Evolutionary conservation across 2,329 filamentous ascomycete species (phyloP).

Genomic region (Penicillium polonicum): DNA sequence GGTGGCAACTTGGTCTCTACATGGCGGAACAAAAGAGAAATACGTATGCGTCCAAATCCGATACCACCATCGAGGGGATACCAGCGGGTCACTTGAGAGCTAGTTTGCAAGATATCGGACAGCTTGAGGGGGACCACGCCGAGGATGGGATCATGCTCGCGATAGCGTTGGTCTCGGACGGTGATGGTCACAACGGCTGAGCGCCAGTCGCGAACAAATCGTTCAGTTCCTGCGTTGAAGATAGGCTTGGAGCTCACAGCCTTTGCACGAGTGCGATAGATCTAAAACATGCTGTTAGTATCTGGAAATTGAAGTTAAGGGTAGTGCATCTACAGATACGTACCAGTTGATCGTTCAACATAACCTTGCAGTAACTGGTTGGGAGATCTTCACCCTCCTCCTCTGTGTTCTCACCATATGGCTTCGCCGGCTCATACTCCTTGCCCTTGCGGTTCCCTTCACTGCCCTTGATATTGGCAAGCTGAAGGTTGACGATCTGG

Average conservation of each 20-base stretch:
- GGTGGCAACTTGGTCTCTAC: constrained; percentile 84
- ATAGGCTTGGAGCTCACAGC: constrained; percentile 92
- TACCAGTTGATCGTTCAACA: constrained; percentile 80
- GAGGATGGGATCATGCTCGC: constrained; percentile 91
- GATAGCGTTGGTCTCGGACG: constrained; percentile 82
- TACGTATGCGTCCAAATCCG: constrained; percentile 83
- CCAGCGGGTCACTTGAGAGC: constrained; percentile 84
- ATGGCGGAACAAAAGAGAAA: constrained; percentile 86
- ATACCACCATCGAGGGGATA: constrained; percentile 96
- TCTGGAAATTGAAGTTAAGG: not conserved
- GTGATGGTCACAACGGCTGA: constrained; percentile 82
- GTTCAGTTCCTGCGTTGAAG: constrained; percentile 93
- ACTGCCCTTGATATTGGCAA: constrained; percentile 87
- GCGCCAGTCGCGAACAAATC: constrained; percentile 90
- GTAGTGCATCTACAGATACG: constrained; percentile 18
- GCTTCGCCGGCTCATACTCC: constrained; percentile 85
- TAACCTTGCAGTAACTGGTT: constrained; percentile 89
- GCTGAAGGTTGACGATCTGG: constrained; percentile 90
- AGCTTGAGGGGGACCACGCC: constrained; percentile 87
- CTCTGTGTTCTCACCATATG: constrained; percentile 80
- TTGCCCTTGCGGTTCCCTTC: constrained; percentile 75
- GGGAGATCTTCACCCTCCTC: constrained; percentile 78
- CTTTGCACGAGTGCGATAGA: constrained; percentile 93
- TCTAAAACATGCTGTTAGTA: constrained; percentile 35
- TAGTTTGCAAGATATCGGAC: constrained; percentile 81